These are phyloP conservation scores for Zygoascus flipseniorum DNA, from an alignment of 805 yeast species.

Conservation along the genomic window DNA sequence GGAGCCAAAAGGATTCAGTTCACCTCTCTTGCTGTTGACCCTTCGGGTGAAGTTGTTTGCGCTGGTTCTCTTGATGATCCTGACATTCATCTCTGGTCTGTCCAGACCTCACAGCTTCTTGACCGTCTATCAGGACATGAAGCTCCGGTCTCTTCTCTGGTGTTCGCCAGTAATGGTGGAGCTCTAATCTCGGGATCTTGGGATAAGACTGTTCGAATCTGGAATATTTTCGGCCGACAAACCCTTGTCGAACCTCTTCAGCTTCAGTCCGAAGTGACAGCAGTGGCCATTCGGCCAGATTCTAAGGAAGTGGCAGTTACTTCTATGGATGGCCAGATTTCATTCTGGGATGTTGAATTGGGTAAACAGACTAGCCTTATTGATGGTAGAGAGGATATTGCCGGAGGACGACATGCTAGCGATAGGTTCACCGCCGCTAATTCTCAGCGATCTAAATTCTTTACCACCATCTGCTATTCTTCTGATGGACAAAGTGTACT, in stretches of 20 bases:
- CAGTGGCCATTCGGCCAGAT: constrained; percentile 82
- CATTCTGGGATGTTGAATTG: constrained; percentile 73
- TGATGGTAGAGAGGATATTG: constrained; percentile 81
- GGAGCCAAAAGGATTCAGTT: constrained; percentile 85
- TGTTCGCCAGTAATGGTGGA: constrained; percentile 66
- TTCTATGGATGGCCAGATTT: constrained; percentile 79
- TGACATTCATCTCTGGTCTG: constrained; percentile 94
- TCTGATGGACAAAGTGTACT: constrained; percentile 82
- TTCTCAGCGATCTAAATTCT: constrained; percentile 75
- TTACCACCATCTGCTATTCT: constrained; percentile 73
- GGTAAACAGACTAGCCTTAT: constrained; percentile 76
- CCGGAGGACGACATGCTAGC: constrained; percentile 71
- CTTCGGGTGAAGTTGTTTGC: constrained; percentile 92
- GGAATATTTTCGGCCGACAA: constrained; percentile 85
- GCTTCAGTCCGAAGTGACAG: constrained; percentile 72
- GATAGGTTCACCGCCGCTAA: constrained; percentile 78
- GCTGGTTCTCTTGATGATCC: constrained; percentile 89
- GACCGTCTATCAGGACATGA: constrained; percentile 89
- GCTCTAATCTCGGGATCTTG: constrained; percentile 86
- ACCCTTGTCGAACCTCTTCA: constrained; percentile 83
- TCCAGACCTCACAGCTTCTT: constrained; percentile 85
- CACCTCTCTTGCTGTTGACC: constrained; percentile 85
- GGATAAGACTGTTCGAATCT: constrained; percentile 90
- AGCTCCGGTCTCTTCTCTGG: constrained; percentile 84
- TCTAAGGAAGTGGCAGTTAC: constrained; percentile 85